Evolutionary conservation across 768 basidiomycete genomes (phyloP), one percentile per base, ranked within the genome.

Genomic region (Leccinum rimulosum): DNA sequence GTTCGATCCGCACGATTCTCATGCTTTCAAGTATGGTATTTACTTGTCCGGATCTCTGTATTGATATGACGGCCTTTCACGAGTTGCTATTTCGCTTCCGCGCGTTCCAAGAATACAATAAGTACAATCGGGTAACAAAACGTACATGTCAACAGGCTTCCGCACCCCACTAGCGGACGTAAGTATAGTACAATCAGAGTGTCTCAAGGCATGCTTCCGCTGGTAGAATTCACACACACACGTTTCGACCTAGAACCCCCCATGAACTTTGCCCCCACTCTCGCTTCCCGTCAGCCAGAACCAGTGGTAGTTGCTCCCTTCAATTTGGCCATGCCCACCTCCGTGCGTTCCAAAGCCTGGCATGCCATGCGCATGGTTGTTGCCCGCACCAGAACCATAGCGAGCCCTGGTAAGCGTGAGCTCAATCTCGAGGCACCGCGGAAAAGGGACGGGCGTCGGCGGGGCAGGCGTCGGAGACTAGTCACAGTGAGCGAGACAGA

Each of bases 231-330:
- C 33, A 35, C 12, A 12, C 33, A 15, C 22, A 5, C 4, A 33
- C 31, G 5, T 31, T 38, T 25, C 33, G 9, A 30, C 15, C 55
- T 30, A 68, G 27, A 55, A 57, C 17, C 49, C 27, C 4, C 33
- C 25, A 14, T 55, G 35, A 25, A 15, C 38, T 27, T 22, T 61
- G 10, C 59, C 52, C 2, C 63, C 61, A 15, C 61, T 64, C 12
- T 57, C 59, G 19, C 63, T 63, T 2, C 51, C 51, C 2, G 58
- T 43, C 11, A 68, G 49, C 68, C 68, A 68, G 43, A 68, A 68
- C 68, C 68, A 68, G 22, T 68, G 68, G 30, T 68, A 55, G n/a
- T 63, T 63, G 2, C 49, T 51, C 1, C 19, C 33, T 40, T 68
- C 66, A 17, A 68, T 33, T n/a, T 68, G 68, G 10, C 49, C 27